Percentiles rank a stretch among this genome's conserved stretches.
phyloP scores from a whole-genome alignment of 164 flowering plant genomes.

The Chimonanthus praecox region DNA sequence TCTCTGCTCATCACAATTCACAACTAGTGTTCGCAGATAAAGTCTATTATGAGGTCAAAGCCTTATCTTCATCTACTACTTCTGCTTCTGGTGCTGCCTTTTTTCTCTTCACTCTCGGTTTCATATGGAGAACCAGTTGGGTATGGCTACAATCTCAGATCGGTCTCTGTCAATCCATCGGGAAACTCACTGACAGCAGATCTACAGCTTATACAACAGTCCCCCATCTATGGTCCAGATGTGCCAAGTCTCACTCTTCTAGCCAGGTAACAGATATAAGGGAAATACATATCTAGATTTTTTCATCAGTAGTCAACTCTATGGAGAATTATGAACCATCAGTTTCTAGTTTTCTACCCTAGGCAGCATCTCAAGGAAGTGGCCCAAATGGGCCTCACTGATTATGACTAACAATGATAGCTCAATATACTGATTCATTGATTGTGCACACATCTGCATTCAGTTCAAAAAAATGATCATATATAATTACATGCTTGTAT shows the following conservation, averaged over 20 bases:
- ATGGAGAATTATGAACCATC: background rate
- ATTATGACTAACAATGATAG: too few relatives aligned
- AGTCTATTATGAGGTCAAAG: background rate
- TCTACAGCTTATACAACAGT: conserved; percentile 22
- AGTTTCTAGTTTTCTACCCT: background rate
- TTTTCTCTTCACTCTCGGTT: background rate
- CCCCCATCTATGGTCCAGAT: conserved; percentile 42
- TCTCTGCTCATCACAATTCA: too few relatives aligned
- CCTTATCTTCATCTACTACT: background rate
- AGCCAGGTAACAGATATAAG: conserved; percentile 26
- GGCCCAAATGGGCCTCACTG: background rate
- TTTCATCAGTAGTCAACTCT: background rate
- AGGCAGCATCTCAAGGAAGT: background rate
- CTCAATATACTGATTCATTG: background rate
- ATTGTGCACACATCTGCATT: background rate
- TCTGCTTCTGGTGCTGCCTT: background rate
- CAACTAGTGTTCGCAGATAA: too few relatives aligned
- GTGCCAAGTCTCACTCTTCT: conserved; percentile 30
- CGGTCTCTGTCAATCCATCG: conserved; percentile 18
- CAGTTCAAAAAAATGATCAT: background rate
- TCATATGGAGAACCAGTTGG: conserved; percentile 18
- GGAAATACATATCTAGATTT: background rate
- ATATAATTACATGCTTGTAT: background rate
- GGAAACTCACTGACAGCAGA: conserved; percentile 29
- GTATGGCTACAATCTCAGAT: conserved; percentile 31